A percentile compares a stretch with the other conserved stretches of the same genome.
These are phyloP conservation scores for Fusarium abutilonis DNA, from an alignment of 2,329 filamentous ascomycete genomes.

Conservation along the genomic window DNA sequence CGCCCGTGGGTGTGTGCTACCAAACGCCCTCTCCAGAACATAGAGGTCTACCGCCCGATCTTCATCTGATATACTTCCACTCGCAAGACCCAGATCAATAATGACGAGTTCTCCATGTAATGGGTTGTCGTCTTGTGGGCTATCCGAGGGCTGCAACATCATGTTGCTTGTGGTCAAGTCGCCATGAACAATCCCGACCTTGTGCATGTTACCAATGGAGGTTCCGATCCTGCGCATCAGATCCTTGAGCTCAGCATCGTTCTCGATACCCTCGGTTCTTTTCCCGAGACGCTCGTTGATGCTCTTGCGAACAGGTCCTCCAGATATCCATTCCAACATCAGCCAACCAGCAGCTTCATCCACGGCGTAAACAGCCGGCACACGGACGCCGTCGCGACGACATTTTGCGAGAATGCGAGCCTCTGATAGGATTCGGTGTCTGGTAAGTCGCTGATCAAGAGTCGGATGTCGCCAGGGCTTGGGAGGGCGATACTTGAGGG, in stretches of 20 bases:
- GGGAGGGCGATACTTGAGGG: conserved; percentile 88
- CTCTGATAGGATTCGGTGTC: conserved; percentile 87
- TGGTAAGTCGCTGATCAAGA: conserved; percentile 87
- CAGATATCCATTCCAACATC: conserved; percentile 86
- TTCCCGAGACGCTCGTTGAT: conserved; percentile 74
- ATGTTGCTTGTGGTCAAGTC: conserved; percentile 98
- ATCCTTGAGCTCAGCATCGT: conserved; percentile 63
- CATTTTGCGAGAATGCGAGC: conserved; percentile 85
- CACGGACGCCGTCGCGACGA: conserved; percentile 78
- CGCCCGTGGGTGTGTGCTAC: conserved; percentile 89
- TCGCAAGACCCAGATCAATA: conserved; percentile 94
- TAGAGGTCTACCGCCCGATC: conserved; percentile 96
- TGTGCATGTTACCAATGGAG: conserved; percentile 80
- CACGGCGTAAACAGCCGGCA: conserved; percentile 81
- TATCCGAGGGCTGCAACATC: conserved; percentile 70
- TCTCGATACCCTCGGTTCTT: conserved; percentile 51
- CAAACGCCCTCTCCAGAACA: conserved; percentile 93
- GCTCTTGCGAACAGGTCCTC: conserved; percentile 73
- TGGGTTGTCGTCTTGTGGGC: conserved; percentile 34
- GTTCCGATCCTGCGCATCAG: conserved; percentile 77
- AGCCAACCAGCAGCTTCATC: conserved; percentile 75
- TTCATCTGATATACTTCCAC: conserved; percentile 83
- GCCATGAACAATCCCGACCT: conserved; percentile 87
- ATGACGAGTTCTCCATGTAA: conserved; percentile 81
- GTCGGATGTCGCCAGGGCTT: conserved; percentile 93